A percentile compares a stretch with the other conserved stretches of the same genome.
phyloP scores from a whole-genome alignment of 257 asterid species.

The Nicotiana attenuata region DNA sequence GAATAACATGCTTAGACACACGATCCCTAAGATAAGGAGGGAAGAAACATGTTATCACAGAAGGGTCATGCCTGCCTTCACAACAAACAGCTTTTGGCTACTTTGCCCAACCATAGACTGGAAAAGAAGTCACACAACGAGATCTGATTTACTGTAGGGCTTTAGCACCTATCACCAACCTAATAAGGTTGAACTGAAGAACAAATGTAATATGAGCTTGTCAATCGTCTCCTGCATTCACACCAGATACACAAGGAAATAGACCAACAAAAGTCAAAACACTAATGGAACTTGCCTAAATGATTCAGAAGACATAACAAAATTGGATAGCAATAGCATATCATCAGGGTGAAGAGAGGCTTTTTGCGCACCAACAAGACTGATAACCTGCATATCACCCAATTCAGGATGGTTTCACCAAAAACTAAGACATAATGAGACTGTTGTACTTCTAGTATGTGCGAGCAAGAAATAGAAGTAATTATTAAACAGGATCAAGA shows the following conservation, averaged over 20 bases:
- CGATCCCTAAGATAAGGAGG: neutral
- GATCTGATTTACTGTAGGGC: neutral
- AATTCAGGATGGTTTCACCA: constrained; percentile 10
- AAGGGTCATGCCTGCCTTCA: neutral
- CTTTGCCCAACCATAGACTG: neutral
- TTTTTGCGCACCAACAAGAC: constrained; percentile 89
- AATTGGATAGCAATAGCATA: constrained; percentile 76
- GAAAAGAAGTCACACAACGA: neutral
- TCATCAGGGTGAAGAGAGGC: constrained; percentile 94
- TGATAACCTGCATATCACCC: constrained; percentile 64
- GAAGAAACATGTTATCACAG: neutral
- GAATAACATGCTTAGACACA: neutral
- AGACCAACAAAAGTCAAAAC: neutral
- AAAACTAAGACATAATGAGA: neutral
- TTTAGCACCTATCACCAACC: neutral
- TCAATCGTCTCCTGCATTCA: neutral
- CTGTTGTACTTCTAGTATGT: neutral
- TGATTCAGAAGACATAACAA: constrained; percentile 85
- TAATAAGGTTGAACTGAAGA: neutral
- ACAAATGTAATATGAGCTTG: neutral
- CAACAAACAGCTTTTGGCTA: neutral
- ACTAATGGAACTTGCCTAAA: constrained; percentile 50
- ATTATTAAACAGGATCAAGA: constrained; percentile 17
- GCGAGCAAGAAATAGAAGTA: neutral
- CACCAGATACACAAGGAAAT: neutral